Conservation (phyloP, 352 stramenopile genomes). For the Phytophthora sp. region DNA sequence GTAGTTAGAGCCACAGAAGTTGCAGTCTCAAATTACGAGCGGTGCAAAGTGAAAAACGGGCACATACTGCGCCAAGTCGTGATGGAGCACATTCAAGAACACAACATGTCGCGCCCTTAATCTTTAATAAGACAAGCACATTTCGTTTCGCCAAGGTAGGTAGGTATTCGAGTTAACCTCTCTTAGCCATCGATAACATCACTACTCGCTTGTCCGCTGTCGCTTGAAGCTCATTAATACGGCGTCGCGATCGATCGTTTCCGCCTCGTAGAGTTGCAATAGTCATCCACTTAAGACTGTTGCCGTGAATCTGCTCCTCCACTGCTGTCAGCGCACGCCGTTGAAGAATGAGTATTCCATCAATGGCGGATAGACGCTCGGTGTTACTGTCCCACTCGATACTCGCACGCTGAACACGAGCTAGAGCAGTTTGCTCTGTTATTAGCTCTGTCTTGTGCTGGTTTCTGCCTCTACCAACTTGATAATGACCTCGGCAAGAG, state of each 20-base stretch:
- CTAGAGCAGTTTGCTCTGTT: background rate
- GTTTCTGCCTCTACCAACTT: background rate
- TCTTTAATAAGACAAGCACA: background rate
- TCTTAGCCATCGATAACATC: no score
- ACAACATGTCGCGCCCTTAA: slow-evolving; percentile 1
- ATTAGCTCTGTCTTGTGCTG: background rate
- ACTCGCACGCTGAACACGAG: background rate
- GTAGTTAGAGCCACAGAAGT: background rate
- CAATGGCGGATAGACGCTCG: background rate
- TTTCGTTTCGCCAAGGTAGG: no score
- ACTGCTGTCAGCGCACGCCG: background rate
- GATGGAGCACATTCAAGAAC: slow-evolving; percentile 1
- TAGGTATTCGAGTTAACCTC: no score
- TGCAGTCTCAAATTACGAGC: background rate
- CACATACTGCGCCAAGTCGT: slow-evolving; percentile 3
- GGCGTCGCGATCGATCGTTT: no score
- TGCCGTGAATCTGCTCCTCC: slow-evolving; percentile 3
- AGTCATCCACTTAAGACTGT: no score
- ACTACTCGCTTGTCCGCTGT: no score
- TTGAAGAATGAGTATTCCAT: slow-evolving; percentile 3
- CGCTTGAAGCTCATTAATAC: no score
- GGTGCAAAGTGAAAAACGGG: slow-evolving; percentile 7
- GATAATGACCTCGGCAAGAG: background rate
- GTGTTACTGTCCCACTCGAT: background rate
- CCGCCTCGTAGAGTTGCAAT: no score